Conservation (phyloP, 2,329 filamentous ascomycete species). For the Fusarium dimerum region DNA sequence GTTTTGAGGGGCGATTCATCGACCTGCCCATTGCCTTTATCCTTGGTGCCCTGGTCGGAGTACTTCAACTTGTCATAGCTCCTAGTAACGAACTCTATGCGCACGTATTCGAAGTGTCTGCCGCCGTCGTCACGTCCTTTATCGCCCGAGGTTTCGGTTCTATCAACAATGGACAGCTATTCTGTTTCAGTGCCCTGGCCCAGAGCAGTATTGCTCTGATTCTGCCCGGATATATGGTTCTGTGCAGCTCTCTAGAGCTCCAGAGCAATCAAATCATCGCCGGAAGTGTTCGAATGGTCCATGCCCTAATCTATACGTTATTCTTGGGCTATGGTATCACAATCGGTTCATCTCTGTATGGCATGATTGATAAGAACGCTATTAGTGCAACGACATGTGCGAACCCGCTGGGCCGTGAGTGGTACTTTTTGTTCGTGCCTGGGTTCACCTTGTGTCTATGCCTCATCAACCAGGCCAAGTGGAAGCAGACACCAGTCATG, state of each 20-base stretch:
- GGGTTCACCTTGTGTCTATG: conserved; percentile 74
- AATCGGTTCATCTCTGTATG: conserved; percentile 66
- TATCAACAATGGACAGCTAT: conserved; percentile 57
- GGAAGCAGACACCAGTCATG: conserved; percentile 77
- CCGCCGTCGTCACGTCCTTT: conserved; percentile 67
- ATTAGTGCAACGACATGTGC: conserved; percentile 45
- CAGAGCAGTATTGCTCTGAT: conserved; percentile 78
- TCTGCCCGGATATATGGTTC: conserved; percentile 59
- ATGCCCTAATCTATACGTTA: conserved; percentile 73
- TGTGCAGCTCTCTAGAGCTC: conserved; percentile 59
- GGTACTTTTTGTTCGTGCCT: conserved; percentile 72
- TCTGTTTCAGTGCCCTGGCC: conserved; percentile 72
- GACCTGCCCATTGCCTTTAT: conserved; percentile 78
- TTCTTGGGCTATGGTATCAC: conserved; percentile 76
- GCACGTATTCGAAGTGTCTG: conserved; percentile 53
- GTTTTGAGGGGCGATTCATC: conserved; percentile 74
- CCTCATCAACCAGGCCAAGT: conserved; percentile 80
- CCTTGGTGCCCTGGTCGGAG: conserved; percentile 72
- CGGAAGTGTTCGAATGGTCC: conserved; percentile 74
- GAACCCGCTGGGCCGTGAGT: conserved; percentile 44
- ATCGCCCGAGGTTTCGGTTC: conserved; percentile 70
- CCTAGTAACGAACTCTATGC: conserved; percentile 72
- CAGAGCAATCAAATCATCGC: conserved; percentile 71
- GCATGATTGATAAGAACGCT: conserved; percentile 59
- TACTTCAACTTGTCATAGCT: conserved; percentile 73